Evolutionary conservation across 1,284 basidiomycete species (phyloP).

Genomic region (Ganoderma sinense): DNA sequence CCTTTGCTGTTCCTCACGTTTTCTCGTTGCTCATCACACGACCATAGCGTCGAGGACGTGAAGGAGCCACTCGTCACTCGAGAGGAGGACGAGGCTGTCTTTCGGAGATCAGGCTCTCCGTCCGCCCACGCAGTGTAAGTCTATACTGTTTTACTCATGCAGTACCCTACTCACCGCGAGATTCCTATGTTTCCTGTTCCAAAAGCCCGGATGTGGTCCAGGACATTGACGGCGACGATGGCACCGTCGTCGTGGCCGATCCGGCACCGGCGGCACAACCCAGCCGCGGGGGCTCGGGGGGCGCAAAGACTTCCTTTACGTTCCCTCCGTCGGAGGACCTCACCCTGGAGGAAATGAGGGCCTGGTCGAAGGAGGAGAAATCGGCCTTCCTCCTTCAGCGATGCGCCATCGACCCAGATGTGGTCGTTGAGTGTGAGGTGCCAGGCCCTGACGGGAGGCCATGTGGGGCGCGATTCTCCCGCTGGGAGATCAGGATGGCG

Average conservation of each 20-base stretch:
- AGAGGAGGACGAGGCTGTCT: background rate
- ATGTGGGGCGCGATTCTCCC: background rate
- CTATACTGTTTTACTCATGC: background rate
- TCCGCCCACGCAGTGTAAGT: background rate
- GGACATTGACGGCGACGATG: background rate
- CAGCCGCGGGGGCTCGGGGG: too few species aligned
- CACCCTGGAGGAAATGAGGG: background rate
- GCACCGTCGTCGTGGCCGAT: background rate
- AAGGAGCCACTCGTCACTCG: too few species aligned
- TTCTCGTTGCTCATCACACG: too few species aligned
- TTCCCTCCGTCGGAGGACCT: background rate
- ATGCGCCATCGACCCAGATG: background rate
- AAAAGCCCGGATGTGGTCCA: background rate
- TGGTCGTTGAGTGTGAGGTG: background rate
- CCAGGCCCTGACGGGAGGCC: background rate
- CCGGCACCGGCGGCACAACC: too few species aligned
- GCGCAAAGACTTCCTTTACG: background rate
- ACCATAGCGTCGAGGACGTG: too few species aligned
- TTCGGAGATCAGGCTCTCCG: background rate
- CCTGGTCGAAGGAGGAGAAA: background rate
- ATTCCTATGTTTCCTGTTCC: background rate
- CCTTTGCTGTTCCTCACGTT: too few species aligned
- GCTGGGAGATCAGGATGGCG: background rate
- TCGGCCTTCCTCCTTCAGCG: background rate
- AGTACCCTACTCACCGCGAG: background rate